Evolutionary conservation across 108 stramenopile genomes (phyloP), one percentile per base, ranked within the genome.

Genomic region (Pseudonitzschia delicatissima): DNA sequence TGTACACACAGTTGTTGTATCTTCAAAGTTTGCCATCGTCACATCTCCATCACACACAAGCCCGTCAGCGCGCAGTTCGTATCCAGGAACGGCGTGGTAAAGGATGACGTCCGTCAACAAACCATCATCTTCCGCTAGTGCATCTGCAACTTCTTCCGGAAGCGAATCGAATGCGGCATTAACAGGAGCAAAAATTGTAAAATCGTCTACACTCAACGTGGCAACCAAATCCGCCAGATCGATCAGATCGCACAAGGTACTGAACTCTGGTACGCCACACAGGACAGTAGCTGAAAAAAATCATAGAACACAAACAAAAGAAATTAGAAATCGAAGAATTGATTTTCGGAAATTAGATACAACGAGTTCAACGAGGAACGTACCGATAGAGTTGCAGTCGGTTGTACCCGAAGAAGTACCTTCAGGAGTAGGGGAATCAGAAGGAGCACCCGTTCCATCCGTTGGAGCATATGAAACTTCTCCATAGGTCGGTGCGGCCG

Each of bases 101-200:
- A 51, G 34, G 3, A 80, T 39, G 29, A 80, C 45, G 34, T 66
- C 64, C 21, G 21, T 62, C 49, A 79, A 61, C 6, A 71, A 20
- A 0, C n/a, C 66, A n/a, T 2, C 45, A n/a, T 76, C 69, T 3
- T 35, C 18, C 1, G n/a, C 9, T 5, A 64, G 6, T 44, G 55
- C 67, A 32, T 52, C 72, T 31, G 44, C 39, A 23, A 62, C 20
- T 31, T 50, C 44, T n/a, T 6, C 20, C 20, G 34, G 39, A 5
- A 50, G 25, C 27, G 27, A 28, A 21, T 42, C 73, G 50, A 86
- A 86, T 1, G 82, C 85, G 0, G 49, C 74, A 55, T 86, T 68
- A 25, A 71, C 78, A 12, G 85, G 85, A 21, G 79, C 82, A 49
- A 76, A 76, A 21, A 69, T 37, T 7, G 76, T 76, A 25, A 66